Evolutionary conservation across 768 basidiomycete genomes (phyloP).

Genomic region (Xerocomellus amylosporus): DNA sequence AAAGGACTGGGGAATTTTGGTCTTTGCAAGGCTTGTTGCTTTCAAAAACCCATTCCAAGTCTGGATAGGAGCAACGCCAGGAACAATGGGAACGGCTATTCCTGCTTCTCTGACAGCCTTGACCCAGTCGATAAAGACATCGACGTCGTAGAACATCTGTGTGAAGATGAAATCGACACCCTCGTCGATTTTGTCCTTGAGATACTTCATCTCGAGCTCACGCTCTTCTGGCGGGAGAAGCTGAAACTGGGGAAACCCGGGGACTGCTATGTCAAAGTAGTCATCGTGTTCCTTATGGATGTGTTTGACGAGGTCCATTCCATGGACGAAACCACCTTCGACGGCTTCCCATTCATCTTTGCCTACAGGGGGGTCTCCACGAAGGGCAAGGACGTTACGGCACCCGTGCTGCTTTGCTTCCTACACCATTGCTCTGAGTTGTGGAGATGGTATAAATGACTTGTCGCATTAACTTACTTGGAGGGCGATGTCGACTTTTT

Average conservation of each 20-base stretch:
- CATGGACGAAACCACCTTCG: slow-evolving; percentile 86
- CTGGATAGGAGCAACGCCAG: slow-evolving; percentile 93
- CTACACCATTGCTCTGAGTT: slow-evolving; percentile 39
- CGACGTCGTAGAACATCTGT: slow-evolving; percentile 96
- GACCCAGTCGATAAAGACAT: slow-evolving; percentile 91
- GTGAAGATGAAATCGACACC: slow-evolving; percentile 95
- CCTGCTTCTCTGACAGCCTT: slow-evolving; percentile 77
- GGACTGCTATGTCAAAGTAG: slow-evolving; percentile 93
- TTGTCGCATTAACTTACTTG: slow-evolving; percentile 49
- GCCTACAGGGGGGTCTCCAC: slow-evolving; percentile 89
- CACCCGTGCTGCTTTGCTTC: slow-evolving; percentile 89
- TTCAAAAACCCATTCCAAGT: slow-evolving; percentile 94
- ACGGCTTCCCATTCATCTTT: slow-evolving; percentile 91
- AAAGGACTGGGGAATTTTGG: slow-evolving; percentile 70
- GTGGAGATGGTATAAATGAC: background rate
- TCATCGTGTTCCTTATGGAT: slow-evolving; percentile 81
- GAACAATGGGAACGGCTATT: slow-evolving; percentile 86
- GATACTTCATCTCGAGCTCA: slow-evolving; percentile 73
- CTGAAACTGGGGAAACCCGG: slow-evolving; percentile 88
- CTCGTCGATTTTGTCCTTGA: slow-evolving; percentile 90
- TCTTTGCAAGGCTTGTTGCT: slow-evolving; percentile 76
- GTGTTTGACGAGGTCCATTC: slow-evolving; percentile 88
- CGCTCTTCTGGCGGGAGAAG: slow-evolving; percentile 69
- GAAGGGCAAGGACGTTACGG: slow-evolving; percentile 88
- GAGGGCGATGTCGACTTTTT: slow-evolving; percentile 91